These are phyloP conservation scores for Arthrobotrys musiformis DNA, from an alignment of 2,329 filamentous ascomycete species.

Conservation along the genomic window DNA sequence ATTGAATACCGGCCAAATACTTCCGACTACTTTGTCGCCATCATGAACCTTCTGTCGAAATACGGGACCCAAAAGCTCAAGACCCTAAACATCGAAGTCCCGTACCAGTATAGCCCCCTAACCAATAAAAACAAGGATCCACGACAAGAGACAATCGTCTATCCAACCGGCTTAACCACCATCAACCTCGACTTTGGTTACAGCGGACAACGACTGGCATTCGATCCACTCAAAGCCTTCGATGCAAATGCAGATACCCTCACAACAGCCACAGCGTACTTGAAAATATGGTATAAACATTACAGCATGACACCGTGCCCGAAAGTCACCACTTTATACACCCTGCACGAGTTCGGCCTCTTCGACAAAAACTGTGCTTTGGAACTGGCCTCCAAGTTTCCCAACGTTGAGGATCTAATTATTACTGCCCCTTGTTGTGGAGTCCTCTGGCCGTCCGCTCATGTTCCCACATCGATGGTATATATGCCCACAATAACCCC, in stretches of 20 bases:
- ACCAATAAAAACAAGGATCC: background rate
- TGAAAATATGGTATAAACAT: background rate
- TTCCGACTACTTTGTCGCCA: conserved; percentile 16
- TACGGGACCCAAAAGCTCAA: conserved; percentile 27
- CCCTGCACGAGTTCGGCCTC: background rate
- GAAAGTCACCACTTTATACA: conserved; percentile 27
- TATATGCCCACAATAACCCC: too few species aligned
- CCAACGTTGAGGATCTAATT: conserved; percentile 23
- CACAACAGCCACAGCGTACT: conserved; percentile 4
- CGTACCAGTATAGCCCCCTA: background rate
- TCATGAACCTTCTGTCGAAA: conserved; percentile 24
- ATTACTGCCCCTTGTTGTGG: background rate
- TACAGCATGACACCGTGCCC: conserved; percentile 27
- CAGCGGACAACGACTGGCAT: background rate
- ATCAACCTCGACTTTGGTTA: background rate
- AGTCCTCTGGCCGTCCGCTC: background rate
- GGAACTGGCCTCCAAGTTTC: conserved; percentile 17
- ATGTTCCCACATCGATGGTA: background rate
- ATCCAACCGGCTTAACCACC: conserved; percentile 32
- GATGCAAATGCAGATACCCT: conserved; percentile 18
- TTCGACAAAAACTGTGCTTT: background rate
- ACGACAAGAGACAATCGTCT: conserved; percentile 3
- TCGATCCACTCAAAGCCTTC: conserved; percentile 8
- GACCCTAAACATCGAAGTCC: conserved; percentile 14
- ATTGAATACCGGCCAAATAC: background rate